Evolutionary conservation across 2,329 filamentous ascomycete genomes (phyloP).

Genomic region (Colletotrichum tofieldiae): DNA sequence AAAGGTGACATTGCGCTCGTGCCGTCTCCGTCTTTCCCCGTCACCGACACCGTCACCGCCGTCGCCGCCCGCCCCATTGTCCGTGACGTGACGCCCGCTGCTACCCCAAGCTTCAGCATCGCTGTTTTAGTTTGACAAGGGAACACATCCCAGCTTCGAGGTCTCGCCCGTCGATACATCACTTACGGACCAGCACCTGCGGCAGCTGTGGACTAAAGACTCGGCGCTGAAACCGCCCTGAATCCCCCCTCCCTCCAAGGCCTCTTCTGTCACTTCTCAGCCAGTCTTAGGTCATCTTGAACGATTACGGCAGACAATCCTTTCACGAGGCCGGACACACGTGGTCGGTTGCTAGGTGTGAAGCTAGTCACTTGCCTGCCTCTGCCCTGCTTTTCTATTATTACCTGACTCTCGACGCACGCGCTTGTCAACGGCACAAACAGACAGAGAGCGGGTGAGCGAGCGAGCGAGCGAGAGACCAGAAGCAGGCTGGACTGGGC

Average conservation of each 20-base stretch:
- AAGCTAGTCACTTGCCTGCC: conserved; percentile 23
- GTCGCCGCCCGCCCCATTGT: conserved; percentile 7
- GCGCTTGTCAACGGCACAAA: conserved; percentile 22
- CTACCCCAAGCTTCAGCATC: conserved; percentile 22
- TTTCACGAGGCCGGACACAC: conserved; percentile 15
- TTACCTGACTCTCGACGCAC: not conserved
- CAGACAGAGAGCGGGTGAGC: not conserved
- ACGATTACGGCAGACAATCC: conserved; percentile 14
- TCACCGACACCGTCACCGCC: conserved; percentile 9
- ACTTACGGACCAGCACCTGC: conserved; percentile 36
- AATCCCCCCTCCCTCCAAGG: not conserved
- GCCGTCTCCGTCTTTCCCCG: conserved; percentile 16
- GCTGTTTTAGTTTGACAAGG: conserved; percentile 30
- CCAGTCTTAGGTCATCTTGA: conserved; percentile 24
- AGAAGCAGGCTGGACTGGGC: not conserved
- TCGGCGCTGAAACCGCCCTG: conserved; percentile 6
- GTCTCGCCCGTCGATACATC: conserved; percentile 20
- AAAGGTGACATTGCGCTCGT: conserved; percentile 23
- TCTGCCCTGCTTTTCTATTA: not conserved
- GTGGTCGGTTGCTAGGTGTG: conserved; percentile 6
- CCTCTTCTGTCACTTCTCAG: conserved; percentile 16
- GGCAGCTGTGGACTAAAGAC: conserved; percentile 23
- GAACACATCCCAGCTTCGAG: conserved; percentile 17
- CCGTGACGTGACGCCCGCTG: conserved; percentile 25
- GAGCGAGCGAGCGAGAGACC: not conserved